These are phyloP conservation scores for Potentilla sterilis DNA, from an alignment of 306 rosid species.

Conservation along the genomic window DNA sequence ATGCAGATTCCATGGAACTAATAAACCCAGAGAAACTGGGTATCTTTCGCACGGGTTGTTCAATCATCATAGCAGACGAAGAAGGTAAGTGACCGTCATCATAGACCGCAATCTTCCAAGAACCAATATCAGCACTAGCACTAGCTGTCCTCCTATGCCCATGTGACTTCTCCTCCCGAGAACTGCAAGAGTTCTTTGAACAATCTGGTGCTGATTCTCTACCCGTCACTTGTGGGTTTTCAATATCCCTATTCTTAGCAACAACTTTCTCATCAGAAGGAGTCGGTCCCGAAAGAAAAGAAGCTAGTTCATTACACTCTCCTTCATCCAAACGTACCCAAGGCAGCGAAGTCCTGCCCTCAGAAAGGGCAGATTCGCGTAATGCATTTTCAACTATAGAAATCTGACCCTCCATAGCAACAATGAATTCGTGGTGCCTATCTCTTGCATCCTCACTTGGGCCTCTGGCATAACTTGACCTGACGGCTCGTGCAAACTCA, in stretches of 20 bases:
- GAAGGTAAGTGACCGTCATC: constrained; percentile 38
- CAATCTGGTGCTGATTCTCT: constrained; percentile 29
- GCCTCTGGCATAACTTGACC: constrained; percentile 57
- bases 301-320: constrained; percentile 74
- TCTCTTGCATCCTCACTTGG: constrained; percentile 55
- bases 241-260: constrained; percentile 32
- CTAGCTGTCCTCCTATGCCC: constrained; percentile 95
- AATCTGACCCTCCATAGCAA: constrained; percentile 60
- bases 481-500: constrained; percentile 72
- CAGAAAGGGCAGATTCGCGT: constrained; percentile 44
- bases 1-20: constrained; percentile 57
- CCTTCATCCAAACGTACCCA: constrained; percentile 86
- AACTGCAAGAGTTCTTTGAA: constrained; percentile 29
- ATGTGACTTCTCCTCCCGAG: constrained; percentile 43
- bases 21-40: constrained; percentile 87
- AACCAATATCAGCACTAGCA: constrained; percentile 74
- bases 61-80: constrained; percentile 39
- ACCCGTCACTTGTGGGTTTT: constrained; percentile 32
- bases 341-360: constrained; percentile 53
- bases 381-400: constrained; percentile 51
- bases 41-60: constrained; percentile 62
- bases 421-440: constrained; percentile 69
- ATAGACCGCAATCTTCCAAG: constrained; percentile 75
- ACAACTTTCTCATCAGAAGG: constrained; percentile 23
- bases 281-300: constrained; percentile 67